Conservation (phyloP, 108 stramenopile genomes). For the Cyclostephanos invisitatus region DNA sequence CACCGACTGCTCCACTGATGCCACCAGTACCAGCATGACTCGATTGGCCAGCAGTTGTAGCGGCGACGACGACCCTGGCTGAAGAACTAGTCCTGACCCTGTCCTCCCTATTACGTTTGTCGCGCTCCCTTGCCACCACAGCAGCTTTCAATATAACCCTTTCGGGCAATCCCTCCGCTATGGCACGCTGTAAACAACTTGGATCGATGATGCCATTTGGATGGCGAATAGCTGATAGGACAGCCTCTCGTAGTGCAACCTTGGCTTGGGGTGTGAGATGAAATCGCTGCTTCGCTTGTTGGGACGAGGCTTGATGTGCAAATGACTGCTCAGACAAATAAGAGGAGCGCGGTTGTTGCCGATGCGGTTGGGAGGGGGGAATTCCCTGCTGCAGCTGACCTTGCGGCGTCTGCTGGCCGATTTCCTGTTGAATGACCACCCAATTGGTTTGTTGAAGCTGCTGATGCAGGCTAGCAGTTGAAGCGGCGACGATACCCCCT, state of each 20-base stretch:
- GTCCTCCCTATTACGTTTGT: conserved; percentile 47
- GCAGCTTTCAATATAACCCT: conserved; percentile 85
- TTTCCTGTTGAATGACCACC: conserved; percentile 14
- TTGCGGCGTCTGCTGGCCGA: conserved; percentile 35
- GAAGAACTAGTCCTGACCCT: conserved; percentile 21
- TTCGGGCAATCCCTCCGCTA: conserved; percentile 69
- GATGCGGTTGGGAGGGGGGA: background rate
- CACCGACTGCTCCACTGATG: too few relatives aligned
- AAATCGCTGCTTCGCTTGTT: conserved; percentile 30
- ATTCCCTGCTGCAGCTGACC: conserved; percentile 17
- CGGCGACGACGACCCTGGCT: too few relatives aligned
- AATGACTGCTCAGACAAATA: background rate
- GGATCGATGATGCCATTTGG: conserved; percentile 71
- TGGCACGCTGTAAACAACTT: conserved; percentile 61
- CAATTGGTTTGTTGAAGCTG: conserved; percentile 10
- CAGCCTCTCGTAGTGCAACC: conserved; percentile 73
- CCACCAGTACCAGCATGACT: too few relatives aligned
- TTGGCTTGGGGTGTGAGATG: conserved; percentile 70
- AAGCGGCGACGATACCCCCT: too few relatives aligned
- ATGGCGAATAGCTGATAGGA: conserved; percentile 77
- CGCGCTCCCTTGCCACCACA: conserved; percentile 72
- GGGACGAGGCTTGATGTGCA: conserved; percentile 1
- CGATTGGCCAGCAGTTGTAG: too few relatives aligned
- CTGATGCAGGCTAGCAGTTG: too few relatives aligned
- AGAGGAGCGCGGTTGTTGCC: background rate